A percentile compares a stretch with the other conserved stretches of the same genome.
These are phyloP conservation scores for Vaccinium myrtillus DNA, from an alignment of 148 eudicot genomes.

Conservation along the genomic window DNA sequence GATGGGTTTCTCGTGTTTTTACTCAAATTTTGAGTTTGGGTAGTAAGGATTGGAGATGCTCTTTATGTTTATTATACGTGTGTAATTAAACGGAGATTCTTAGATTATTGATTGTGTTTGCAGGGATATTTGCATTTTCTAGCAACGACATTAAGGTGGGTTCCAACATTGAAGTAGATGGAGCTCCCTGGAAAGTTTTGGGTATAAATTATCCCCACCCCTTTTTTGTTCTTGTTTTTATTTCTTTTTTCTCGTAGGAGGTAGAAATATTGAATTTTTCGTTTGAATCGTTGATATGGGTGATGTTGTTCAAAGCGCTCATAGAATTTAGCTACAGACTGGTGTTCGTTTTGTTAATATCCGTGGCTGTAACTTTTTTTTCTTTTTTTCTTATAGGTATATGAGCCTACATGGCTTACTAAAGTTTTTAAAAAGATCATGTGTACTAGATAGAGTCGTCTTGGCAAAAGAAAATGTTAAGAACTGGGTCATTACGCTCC, in stretches of 20 bases:
- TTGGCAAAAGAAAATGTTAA: too few species aligned
- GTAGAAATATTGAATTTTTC: too few species aligned
- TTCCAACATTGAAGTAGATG: constrained; percentile 80
- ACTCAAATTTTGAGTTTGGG: too few species aligned
- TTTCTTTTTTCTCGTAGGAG: background rate
- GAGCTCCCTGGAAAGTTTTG: constrained; percentile 83
- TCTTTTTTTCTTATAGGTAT: background rate
- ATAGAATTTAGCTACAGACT: background rate
- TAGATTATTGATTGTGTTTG: constrained; percentile 2
- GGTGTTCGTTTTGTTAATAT: background rate
- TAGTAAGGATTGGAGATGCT: too few species aligned
- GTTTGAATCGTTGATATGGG: too few species aligned
- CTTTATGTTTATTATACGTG: too few species aligned
- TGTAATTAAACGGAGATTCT: too few species aligned
- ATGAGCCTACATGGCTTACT: background rate
- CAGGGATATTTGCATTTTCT: constrained; percentile 75
- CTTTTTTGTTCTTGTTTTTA: background rate
- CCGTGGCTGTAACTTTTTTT: background rate
- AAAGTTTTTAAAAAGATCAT: background rate
- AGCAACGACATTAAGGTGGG: constrained; percentile 97
- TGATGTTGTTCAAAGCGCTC: too few species aligned
- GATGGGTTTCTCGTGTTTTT: too few species aligned
- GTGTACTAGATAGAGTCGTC: too few species aligned
- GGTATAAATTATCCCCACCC: constrained; percentile 36
- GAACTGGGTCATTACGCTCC: too few species aligned